Conservation (phyloP, 2,329 filamentous ascomycete genomes). For the Fusarium vanettenii region DNA sequence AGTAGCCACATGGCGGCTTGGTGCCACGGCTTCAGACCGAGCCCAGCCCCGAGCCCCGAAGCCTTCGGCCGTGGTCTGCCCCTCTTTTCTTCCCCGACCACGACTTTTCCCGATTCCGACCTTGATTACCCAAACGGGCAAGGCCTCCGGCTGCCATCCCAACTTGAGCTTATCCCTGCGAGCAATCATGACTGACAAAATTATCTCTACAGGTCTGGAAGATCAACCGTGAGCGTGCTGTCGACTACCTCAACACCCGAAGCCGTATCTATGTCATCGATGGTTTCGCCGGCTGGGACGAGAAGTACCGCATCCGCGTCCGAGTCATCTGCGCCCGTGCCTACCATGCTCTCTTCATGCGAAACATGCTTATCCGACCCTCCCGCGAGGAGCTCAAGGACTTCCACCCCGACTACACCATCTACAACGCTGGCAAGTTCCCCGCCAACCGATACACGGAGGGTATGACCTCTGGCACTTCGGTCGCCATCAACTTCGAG, state of each 20-base stretch:
- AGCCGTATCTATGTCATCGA: slow-evolving; percentile 99
- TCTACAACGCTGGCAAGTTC: slow-evolving; percentile 99
- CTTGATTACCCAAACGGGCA: slow-evolving; percentile 20
- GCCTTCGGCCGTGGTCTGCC: slow-evolving; percentile 31
- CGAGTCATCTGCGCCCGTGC: slow-evolving; percentile 98
- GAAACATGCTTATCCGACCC: slow-evolving; percentile 99
- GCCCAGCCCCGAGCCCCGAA: slow-evolving; percentile 29
- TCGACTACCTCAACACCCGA: slow-evolving; percentile 99
- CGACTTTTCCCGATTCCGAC: slow-evolving; percentile 40
- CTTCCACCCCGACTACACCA: slow-evolving; percentile 99
- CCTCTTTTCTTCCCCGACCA: slow-evolving; percentile 36
- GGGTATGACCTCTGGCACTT: slow-evolving; percentile 98
- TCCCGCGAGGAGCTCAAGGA: slow-evolving; percentile 90
- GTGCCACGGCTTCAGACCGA: slow-evolving; percentile 36
- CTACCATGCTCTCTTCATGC: slow-evolving; percentile 99
- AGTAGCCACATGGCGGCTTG: not conserved
- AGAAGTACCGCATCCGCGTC: slow-evolving; percentile 97
- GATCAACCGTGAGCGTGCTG: slow-evolving; percentile 98
- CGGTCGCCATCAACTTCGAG: slow-evolving; percentile 98
- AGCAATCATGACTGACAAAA: slow-evolving; percentile 38
- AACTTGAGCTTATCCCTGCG: not conserved
- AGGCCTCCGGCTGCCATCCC: slow-evolving; percentile 13
- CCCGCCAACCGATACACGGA: slow-evolving; percentile 97
- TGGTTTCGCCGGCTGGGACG: slow-evolving; percentile 97
- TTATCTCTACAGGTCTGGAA: slow-evolving; percentile 84